Conservation (phyloP, 371 early-diverging fungal species). For the Nematocida sp. region DNA sequence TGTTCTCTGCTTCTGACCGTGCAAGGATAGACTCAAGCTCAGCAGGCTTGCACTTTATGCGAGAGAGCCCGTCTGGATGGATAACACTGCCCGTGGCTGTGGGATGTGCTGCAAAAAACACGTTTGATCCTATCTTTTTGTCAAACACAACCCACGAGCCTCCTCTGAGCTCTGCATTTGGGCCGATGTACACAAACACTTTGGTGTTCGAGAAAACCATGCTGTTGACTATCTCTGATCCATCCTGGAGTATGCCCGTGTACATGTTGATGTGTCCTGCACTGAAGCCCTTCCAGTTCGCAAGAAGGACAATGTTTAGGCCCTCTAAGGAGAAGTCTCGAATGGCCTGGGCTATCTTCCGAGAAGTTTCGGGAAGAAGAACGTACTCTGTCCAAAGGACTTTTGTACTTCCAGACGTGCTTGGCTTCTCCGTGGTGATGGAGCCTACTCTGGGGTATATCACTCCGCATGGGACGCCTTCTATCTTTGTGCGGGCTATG, state of each 20-base stretch:
- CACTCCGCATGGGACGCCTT: constrained; percentile 77
- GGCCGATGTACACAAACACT: constrained; percentile 87
- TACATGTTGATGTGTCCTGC: constrained; percentile 96
- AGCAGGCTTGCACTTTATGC: constrained; percentile 80
- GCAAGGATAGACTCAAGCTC: constrained; percentile 13
- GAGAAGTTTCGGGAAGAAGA: constrained; percentile 92
- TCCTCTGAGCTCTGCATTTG: constrained; percentile 88
- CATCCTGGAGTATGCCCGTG: constrained; percentile 87
- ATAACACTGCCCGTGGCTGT: constrained; percentile 83
- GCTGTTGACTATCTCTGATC: constrained; percentile 89
- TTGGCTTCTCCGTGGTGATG: constrained; percentile 70
- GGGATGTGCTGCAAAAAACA: constrained; percentile 91
- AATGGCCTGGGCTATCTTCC: constrained; percentile 93
- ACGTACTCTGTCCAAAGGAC: constrained; percentile 86
- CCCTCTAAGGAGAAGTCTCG: constrained; percentile 92
- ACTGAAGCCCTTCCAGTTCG: constrained; percentile 98
- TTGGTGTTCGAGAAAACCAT: constrained; percentile 81
- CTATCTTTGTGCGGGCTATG: constrained; percentile 74
- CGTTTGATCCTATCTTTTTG: constrained; percentile 87
- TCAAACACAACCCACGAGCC: constrained; percentile 97
- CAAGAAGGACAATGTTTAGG: constrained; percentile 88
- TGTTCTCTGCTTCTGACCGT: neutral
- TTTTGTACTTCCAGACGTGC: neutral
- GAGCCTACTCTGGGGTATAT: constrained; percentile 89
- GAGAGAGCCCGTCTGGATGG: constrained; percentile 93